These are phyloP conservation scores for Peronospora farinosa DNA, from an alignment of 352 stramenopile species.

Conservation along the genomic window DNA sequence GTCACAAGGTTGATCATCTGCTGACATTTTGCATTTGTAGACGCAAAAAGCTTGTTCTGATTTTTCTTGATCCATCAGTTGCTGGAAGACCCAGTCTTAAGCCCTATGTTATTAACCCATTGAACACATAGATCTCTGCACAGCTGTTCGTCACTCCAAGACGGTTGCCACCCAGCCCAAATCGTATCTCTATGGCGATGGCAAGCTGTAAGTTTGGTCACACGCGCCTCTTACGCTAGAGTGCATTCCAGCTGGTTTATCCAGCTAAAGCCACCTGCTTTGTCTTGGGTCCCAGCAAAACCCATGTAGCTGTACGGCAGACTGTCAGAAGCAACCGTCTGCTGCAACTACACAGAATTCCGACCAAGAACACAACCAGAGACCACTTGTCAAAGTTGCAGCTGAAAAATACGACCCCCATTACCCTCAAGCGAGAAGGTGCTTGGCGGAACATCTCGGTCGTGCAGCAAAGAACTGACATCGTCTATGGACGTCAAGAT, in stretches of 20 bases:
- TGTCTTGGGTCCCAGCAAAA: too few relatives aligned
- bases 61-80: neutral
- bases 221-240: conserved; percentile 3
- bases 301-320: too few relatives aligned
- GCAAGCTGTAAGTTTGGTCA: neutral
- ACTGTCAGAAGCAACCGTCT: neutral
- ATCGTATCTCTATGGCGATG: neutral
- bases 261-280: neutral
- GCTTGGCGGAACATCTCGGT: conserved; percentile 15
- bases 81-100: too few relatives aligned
- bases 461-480: conserved; percentile 11
- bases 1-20: neutral
- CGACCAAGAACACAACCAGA: neutral
- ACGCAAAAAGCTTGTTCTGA: too few relatives aligned
- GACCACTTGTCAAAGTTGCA: conserved; percentile 18
- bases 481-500: conserved; percentile 16
- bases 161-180: too few relatives aligned
- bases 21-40: neutral
- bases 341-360: neutral
- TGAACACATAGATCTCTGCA: neutral
- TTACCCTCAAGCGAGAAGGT: conserved; percentile 10
- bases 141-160: neutral
- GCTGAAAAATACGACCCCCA: conserved; percentile 4
- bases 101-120: neutral
- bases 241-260: conserved; percentile 10